These are phyloP conservation scores for Cyclotella sp. DNA, from an alignment of 108 stramenopile genomes.

Conservation along the genomic window DNA sequence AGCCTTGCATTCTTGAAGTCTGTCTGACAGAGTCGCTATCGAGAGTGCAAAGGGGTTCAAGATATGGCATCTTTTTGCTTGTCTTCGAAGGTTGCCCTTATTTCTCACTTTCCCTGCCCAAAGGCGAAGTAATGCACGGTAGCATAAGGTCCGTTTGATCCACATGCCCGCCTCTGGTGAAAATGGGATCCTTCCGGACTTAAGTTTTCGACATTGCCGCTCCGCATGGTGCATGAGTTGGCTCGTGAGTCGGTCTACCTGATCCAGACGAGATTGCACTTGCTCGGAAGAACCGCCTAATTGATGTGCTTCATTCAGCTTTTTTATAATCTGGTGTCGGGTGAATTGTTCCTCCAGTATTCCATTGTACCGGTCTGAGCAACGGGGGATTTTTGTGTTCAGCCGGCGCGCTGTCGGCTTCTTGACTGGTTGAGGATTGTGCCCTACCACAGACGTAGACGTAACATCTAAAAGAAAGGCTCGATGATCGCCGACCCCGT, in stretches of 20 bases:
- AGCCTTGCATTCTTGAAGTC: conserved; percentile 11
- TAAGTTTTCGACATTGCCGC: conserved; percentile 27
- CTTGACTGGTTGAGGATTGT: neutral
- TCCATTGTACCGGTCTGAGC: conserved; percentile 10
- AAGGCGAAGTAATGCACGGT: neutral
- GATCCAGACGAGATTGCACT: neutral
- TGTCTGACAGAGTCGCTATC: neutral
- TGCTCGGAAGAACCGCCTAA: neutral
- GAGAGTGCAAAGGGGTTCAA: neutral
- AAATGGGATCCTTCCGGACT: conserved; percentile 15
- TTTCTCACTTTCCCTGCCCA: conserved; percentile 2
- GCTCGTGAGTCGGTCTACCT: neutral
- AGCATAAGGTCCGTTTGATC: conserved; percentile 2
- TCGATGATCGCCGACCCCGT: conserved; percentile 25
- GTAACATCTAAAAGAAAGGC: conserved; percentile 12
- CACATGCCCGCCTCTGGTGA: conserved; percentile 28
- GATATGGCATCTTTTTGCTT: conserved; percentile 2
- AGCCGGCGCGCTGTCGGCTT: neutral
- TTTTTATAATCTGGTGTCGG: neutral
- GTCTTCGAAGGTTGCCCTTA: conserved; percentile 9
- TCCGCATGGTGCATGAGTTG: conserved; percentile 10
- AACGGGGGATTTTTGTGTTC: conserved; percentile 9
- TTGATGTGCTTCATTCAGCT: neutral
- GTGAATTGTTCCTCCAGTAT: neutral
- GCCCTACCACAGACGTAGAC: conserved; percentile 12